Conservation (phyloP, 2,329 filamentous ascomycete genomes). For the Ustulina deusta region DNA sequence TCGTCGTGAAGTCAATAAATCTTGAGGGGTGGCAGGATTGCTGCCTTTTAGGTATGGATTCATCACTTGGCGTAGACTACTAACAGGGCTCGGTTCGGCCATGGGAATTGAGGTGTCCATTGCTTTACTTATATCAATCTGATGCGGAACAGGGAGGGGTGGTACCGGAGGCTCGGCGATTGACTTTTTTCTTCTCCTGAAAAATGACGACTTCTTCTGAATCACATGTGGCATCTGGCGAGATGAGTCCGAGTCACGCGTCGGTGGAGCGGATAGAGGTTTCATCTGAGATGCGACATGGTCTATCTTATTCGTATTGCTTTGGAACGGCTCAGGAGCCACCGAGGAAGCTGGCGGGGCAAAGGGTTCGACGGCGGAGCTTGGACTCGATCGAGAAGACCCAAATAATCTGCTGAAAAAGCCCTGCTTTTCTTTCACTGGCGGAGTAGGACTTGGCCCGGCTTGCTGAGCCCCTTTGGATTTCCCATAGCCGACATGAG, state of each 20-base stretch:
- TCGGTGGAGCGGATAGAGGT: constrained; percentile 60
- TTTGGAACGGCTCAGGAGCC: constrained; percentile 55
- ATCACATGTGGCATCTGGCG: constrained; percentile 62
- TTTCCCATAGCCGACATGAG: constrained; percentile 70
- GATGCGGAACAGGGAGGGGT: constrained; percentile 54
- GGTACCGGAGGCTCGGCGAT: constrained; percentile 76
- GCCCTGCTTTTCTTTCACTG: constrained; percentile 77
- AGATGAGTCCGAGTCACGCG: constrained; percentile 62
- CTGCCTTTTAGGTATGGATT: constrained; percentile 75
- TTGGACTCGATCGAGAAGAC: constrained; percentile 67
- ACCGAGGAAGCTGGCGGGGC: constrained; percentile 53
- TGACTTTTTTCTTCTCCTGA: constrained; percentile 92
- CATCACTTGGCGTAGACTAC: constrained; percentile 88
- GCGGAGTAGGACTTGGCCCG: constrained; percentile 57
- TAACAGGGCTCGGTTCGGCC: constrained; percentile 72
- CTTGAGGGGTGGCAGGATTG: constrained; percentile 37
- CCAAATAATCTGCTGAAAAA: constrained; percentile 96
- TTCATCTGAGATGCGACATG: constrained; percentile 63
- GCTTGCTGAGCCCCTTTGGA: constrained; percentile 63
- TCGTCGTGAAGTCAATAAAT: constrained; percentile 38
- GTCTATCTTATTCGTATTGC: constrained; percentile 55
- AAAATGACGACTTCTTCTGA: constrained; percentile 96
- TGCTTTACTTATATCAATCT: constrained; percentile 41
- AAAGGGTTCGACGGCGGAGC: constrained; percentile 28
- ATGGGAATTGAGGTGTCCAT: constrained; percentile 49